Evolutionary conservation across 176 grass and related monocot genomes (phyloP).

Genomic region (Thalia dealbata): DNA sequence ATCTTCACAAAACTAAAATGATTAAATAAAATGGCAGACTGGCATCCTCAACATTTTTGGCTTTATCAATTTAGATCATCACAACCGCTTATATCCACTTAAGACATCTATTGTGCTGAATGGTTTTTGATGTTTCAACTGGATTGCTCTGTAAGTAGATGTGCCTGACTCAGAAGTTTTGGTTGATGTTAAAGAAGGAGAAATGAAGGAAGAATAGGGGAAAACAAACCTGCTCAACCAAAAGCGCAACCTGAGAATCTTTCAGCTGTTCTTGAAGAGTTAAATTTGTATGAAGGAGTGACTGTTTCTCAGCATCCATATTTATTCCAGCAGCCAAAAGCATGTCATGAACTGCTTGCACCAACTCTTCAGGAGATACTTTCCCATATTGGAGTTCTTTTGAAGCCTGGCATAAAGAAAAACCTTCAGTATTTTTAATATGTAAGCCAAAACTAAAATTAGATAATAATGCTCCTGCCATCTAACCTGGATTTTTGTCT

Average conservation of each 20-base stretch:
- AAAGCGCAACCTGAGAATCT: constrained; percentile 88
- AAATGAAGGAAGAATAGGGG: not conserved
- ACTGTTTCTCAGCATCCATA: constrained; percentile 82
- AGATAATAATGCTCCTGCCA: not conserved
- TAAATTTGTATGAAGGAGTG: constrained; percentile 66
- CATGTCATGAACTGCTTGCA: constrained; percentile 93
- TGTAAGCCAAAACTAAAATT: not conserved
- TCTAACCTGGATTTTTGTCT: constrained; percentile 37
- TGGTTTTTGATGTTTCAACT: not conserved
- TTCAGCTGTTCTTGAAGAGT: constrained; percentile 86
- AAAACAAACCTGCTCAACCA: constrained; percentile 79
- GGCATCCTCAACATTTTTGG: no score
- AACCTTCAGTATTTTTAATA: constrained; percentile 6
- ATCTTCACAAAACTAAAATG: no score
- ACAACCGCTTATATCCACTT: no score
- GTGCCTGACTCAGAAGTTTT: not conserved
- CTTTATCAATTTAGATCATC: no score
- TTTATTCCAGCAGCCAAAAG: constrained; percentile 74
- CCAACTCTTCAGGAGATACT: constrained; percentile 67
- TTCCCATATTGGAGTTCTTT: constrained; percentile 51
- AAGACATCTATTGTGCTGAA: no score
- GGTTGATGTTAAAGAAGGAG: not conserved
- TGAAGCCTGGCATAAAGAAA: constrained; percentile 29
- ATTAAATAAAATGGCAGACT: no score
- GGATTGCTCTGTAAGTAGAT: not conserved